These are phyloP conservation scores for Dendrobium catenatum DNA, from an alignment of 106 monocot genomes.

Conservation along the genomic window DNA sequence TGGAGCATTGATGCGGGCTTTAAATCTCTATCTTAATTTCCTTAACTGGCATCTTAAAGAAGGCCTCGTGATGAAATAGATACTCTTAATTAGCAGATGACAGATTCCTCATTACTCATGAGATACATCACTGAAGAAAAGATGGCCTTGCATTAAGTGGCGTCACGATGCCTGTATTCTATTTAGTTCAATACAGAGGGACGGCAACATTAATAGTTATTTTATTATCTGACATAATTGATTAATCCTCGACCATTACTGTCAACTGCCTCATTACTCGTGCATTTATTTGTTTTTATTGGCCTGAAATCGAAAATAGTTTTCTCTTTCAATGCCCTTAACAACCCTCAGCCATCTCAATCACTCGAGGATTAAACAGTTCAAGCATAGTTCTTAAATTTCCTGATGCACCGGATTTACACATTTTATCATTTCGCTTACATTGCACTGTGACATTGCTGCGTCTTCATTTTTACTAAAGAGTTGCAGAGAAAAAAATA, in stretches of 20 bases:
- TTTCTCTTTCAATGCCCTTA: conserved; percentile 22
- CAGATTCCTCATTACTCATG: too few species aligned
- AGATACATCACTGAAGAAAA: too few species aligned
- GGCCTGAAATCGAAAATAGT: conserved; percentile 22
- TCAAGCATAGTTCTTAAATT: too few species aligned
- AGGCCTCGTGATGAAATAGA: not conserved
- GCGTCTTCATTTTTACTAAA: too few species aligned
- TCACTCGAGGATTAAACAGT: too few species aligned
- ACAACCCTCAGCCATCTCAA: not conserved
- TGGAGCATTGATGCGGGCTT: not conserved
- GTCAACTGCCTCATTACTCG: conserved; percentile 28
- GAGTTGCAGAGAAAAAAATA: too few species aligned
- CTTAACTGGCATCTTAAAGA: conserved; percentile 1
- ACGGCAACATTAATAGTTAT: conserved; percentile 1
- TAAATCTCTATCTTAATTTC: not conserved
- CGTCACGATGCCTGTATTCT: not conserved
- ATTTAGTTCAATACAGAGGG: not conserved
- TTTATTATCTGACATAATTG: conserved; percentile 15
- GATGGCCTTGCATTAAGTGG: conserved; percentile 12
- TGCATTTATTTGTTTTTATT: conserved; percentile 31
- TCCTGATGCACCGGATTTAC: too few species aligned
- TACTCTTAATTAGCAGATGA: not conserved
- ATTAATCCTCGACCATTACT: conserved; percentile 3
- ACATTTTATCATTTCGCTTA: too few species aligned
- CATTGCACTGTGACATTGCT: too few species aligned